phyloP scores from a whole-genome alignment of 371 early-diverging fungal species.

The Saksenaea vasiformis region DNA sequence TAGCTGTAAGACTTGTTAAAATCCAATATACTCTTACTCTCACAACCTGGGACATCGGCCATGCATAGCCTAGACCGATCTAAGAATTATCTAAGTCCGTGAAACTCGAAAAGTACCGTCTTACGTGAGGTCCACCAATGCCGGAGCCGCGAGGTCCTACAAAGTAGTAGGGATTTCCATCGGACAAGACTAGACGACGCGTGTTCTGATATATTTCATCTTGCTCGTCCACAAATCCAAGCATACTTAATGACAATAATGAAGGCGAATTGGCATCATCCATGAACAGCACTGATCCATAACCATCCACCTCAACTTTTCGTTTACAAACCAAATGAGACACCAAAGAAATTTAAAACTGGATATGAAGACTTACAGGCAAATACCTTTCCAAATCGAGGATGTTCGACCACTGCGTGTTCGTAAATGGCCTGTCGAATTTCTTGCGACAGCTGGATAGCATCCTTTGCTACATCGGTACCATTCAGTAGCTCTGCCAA shows the following conservation, averaged over 20 bases:
- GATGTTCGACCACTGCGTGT: conserved; percentile 49
- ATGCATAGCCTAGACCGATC: conserved; percentile 31
- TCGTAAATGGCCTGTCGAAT: conserved; percentile 52
- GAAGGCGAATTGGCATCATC: conserved; percentile 68
- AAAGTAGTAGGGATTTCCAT: conserved; percentile 59
- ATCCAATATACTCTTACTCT: conserved; percentile 12
- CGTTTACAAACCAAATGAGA: background rate
- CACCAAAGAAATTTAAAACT: background rate
- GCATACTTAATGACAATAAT: conserved; percentile 54
- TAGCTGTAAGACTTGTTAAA: background rate
- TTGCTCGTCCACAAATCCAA: conserved; percentile 49
- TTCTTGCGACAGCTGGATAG: conserved; percentile 29
- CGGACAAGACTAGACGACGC: conserved; percentile 47
- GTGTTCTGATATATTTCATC: conserved; percentile 57
- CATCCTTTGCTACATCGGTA: conserved; percentile 4
- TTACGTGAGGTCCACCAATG: conserved; percentile 64
- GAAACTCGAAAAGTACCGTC: background rate
- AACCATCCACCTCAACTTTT: conserved; percentile 62
- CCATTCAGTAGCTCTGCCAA: conserved; percentile 20
- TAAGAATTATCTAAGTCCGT: conserved; percentile 5
- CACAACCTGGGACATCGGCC: conserved; percentile 41
- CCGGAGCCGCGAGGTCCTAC: conserved; percentile 42
- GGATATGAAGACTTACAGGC: conserved; percentile 24
- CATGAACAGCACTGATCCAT: conserved; percentile 56
- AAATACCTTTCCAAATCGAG: conserved; percentile 30